A percentile compares a stretch with the other conserved stretches of the same genome.
phyloP scores from a whole-genome alignment of 495 filamentous ascomycete species.

The Pyrenopolyporus hunteri region DNA sequence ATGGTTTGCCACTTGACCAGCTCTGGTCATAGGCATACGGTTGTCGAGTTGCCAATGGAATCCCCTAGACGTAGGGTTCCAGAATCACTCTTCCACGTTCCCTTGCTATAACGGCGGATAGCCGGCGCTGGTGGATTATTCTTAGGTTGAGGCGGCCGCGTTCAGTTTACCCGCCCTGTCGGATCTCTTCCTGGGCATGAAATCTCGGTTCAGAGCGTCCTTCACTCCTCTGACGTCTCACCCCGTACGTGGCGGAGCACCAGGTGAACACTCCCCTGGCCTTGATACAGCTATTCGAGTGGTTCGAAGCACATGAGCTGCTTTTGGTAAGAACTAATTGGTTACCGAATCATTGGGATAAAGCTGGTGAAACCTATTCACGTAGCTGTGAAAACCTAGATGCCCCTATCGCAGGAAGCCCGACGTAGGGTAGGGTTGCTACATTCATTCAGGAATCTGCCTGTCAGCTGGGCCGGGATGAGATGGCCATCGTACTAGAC shows the following conservation, averaged over 20 bases:
- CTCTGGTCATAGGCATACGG: slow-evolving; percentile 5
- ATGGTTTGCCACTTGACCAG: slow-evolving; percentile 15
- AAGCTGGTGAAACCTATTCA: slow-evolving; percentile 4
- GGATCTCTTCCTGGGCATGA: neutral
- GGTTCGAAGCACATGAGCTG: slow-evolving; percentile 1
- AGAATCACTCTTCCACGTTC: neutral
- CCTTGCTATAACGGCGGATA: neutral
- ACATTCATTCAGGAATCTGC: slow-evolving; percentile 9
- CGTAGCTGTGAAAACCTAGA: neutral
- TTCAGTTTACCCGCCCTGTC: neutral
- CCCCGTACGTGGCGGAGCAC: neutral
- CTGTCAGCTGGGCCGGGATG: slow-evolving; percentile 2
- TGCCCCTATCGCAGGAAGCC: neutral
- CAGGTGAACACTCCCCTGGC: neutral
- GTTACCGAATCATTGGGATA: slow-evolving; percentile 13
- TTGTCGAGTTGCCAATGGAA: neutral
- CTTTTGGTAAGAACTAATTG: slow-evolving; percentile 3
- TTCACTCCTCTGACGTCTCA: neutral
- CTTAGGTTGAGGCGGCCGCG: neutral
- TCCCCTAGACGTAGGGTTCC: neutral
- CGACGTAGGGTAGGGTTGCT: neutral
- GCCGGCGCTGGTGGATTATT: neutral
- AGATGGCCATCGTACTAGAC: neutral
- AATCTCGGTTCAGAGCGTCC: neutral
- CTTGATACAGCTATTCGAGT: neutral